Evolutionary conservation across 306 rosid species (phyloP).

Genomic region (Myrica gale): DNA sequence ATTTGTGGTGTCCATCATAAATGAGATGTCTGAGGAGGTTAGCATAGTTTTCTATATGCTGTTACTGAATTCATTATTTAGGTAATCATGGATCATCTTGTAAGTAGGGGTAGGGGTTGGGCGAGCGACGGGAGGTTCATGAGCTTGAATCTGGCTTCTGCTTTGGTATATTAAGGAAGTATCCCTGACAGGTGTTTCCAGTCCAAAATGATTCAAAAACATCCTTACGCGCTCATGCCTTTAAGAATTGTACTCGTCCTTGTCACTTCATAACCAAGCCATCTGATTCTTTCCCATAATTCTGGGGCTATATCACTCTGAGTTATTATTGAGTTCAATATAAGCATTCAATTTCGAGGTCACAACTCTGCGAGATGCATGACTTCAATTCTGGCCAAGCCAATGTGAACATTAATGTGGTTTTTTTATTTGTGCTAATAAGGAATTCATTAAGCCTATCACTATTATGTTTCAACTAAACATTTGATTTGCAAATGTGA

Average conservation of each 20-base stretch:
- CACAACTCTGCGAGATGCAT: not conserved
- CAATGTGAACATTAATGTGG: not conserved
- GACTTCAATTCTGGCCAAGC: not conserved
- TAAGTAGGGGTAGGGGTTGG: not conserved
- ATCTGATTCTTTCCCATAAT: not conserved
- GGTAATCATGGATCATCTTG: not conserved
- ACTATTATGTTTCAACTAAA: not conserved
- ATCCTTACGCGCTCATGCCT: not conserved
- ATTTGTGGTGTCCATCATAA: conserved; percentile 43
- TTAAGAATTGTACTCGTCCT: not conserved
- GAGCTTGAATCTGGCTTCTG: not conserved
- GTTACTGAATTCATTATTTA: not conserved
- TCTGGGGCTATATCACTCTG: not conserved
- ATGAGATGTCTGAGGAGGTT: conserved; percentile 60
- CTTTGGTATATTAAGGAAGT: not conserved
- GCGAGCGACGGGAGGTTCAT: not conserved
- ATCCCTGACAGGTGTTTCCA: not conserved
- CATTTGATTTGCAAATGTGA: not conserved
- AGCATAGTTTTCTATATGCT: conserved; percentile 26
- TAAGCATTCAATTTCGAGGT: not conserved
- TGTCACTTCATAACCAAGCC: not conserved
- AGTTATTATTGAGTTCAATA: not conserved
- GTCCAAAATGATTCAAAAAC: not conserved
- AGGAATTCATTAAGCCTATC: not conserved
- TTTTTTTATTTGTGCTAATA: not conserved